A percentile compares a stretch with the other conserved stretches of the same genome.
Evolutionary conservation across 176 grass and related monocot species (phyloP).

Genomic region (Miscanthus lutarioriparius): DNA sequence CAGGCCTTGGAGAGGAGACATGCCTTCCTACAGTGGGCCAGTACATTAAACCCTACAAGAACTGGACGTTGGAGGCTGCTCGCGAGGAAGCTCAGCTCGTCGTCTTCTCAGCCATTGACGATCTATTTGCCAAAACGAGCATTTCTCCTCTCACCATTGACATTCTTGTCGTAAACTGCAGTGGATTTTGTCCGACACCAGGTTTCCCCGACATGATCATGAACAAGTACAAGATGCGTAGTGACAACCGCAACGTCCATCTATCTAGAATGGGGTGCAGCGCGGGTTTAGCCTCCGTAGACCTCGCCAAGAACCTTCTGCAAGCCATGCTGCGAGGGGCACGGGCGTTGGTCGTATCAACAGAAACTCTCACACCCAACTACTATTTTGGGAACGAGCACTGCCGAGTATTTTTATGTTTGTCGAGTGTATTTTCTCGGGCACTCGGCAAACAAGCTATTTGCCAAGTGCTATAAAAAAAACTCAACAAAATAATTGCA

Average conservation of each 20-base stretch:
- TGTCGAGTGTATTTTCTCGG: no score
- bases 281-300: conserved; percentile 27
- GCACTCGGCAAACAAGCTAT: no score
- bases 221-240: conserved; percentile 34
- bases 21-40: neutral
- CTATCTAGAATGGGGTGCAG: conserved; percentile 52
- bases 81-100: conserved; percentile 26
- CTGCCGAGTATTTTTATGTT: no score
- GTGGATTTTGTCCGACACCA: conserved; percentile 36
- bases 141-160: conserved; percentile 24
- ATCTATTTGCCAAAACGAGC: conserved; percentile 27
- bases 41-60: neutral
- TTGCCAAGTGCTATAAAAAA: no score
- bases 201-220: conserved; percentile 34
- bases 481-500: no score
- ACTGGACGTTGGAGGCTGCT: neutral
- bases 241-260: conserved; percentile 32
- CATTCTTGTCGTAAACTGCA: conserved; percentile 43
- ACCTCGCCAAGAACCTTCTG: conserved; percentile 38
- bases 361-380: neutral
- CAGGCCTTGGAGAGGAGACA: conserved; percentile 26
- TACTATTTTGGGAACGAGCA: neutral
- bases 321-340: conserved; percentile 15
- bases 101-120: conserved; percentile 38
- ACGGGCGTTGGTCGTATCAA: conserved; percentile 4